phyloP scores from a whole-genome alignment of 1,139 yeast species.

The Blastobotrys aristatus region DNA sequence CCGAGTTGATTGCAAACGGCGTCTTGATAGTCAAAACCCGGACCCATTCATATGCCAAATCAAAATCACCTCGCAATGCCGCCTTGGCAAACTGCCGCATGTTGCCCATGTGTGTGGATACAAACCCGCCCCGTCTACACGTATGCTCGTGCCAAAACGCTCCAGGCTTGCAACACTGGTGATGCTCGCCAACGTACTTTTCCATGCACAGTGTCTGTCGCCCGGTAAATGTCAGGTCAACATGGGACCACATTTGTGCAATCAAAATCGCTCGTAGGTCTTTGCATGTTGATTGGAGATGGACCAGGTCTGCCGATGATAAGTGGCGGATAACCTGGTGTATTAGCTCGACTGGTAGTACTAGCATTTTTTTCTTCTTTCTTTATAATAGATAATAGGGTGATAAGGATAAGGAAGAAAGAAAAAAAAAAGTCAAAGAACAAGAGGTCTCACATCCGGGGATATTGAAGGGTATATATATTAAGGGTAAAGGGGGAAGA shows the following conservation, averaged over 20 bases:
- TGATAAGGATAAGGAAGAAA: too few relatives aligned
- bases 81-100: constrained; percentile 11
- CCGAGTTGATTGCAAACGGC: background rate
- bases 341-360: constrained; percentile 13
- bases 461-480: too few relatives aligned
- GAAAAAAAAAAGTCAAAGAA: too few relatives aligned
- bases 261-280: constrained; percentile 11
- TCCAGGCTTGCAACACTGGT: constrained; percentile 9
- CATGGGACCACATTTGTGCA: constrained; percentile 14
- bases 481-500: too few relatives aligned
- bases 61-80: constrained; percentile 9
- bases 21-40: constrained; percentile 10
- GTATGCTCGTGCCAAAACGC: constrained; percentile 9
- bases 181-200: constrained; percentile 8
- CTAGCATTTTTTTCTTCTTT: background rate
- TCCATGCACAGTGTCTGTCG: background rate
- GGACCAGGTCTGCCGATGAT: constrained; percentile 8
- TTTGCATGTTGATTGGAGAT: constrained; percentile 10
- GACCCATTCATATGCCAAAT: constrained; percentile 11
- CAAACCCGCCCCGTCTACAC: constrained; percentile 11
- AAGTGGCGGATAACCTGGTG: constrained; percentile 12
- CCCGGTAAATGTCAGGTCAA: constrained; percentile 6
- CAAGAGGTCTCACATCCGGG: too few relatives aligned
- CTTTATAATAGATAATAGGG: too few relatives aligned
- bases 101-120: constrained; percentile 6